phyloP scores from a whole-genome alignment of 139 green algal species.

The Spirogloea muscicola region DNA sequence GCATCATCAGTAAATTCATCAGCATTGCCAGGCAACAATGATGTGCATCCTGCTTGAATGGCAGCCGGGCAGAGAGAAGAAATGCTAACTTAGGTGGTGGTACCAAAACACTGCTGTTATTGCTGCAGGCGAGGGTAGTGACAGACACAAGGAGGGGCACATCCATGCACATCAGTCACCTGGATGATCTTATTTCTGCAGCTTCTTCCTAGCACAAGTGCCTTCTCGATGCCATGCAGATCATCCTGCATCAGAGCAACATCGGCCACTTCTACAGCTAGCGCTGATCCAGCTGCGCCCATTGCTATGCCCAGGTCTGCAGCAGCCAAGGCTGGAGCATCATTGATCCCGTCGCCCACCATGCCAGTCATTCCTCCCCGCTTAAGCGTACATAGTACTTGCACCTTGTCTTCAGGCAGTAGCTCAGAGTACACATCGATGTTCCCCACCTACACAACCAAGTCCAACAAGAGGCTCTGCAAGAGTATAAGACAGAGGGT shows the following conservation, averaged over 20 bases:
- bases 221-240: constrained; percentile 49
- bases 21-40: background rate
- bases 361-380: background rate
- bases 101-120: too few relatives aligned
- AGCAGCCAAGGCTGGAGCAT: constrained; percentile 49
- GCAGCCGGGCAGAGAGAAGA: background rate
- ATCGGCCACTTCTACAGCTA: constrained; percentile 65
- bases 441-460: constrained; percentile 3
- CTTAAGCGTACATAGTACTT: constrained; percentile 1
- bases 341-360: constrained; percentile 70
- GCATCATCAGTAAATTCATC: background rate
- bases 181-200: background rate
- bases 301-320: constrained; percentile 60
- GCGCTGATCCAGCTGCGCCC: constrained; percentile 54
- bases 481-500: too few relatives aligned
- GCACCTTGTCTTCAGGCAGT: constrained; percentile 52
- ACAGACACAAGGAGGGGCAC: too few relatives aligned
- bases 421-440: constrained; percentile 27
- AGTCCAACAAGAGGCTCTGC: too few relatives aligned
- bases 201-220: constrained; percentile 43
- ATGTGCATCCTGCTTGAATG: background rate
- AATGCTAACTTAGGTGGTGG: background rate
- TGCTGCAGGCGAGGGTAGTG: too few relatives aligned
- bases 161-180: too few relatives aligned
- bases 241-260: constrained; percentile 67